phyloP scores from a whole-genome alignment of 176 grass and related monocot species.

The barley (Hordeum vulgare) region MorexV3_pseudomolecules_assembly NC_058518.1:384486041-384486540 shows the following conservation, averaged over 20 bases:
- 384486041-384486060: slow-evolving; percentile 12
- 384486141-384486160: slow-evolving; percentile 46
- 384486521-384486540: too few species aligned
- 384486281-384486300: not conserved
- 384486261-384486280: too few species aligned
- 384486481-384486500: not conserved
- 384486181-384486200: not conserved
- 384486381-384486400: not conserved
- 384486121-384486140: slow-evolving; percentile 35
- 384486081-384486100: not conserved
- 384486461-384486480: not conserved
- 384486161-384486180: slow-evolving; percentile 31
- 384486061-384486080: not conserved
- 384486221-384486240: not conserved
- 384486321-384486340: not conserved
- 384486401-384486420: not conserved
- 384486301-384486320: not conserved
- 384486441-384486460: not conserved
- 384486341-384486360: not conserved
- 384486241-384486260: not conserved
- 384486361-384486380: not conserved
- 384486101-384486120: not conserved
- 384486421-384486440: not conserved
- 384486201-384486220: not conserved
- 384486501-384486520: not conserved